phyloP scores from a whole-genome alignment of 75 land plant genomes.

The Isoetes taiwanensis region DNA sequence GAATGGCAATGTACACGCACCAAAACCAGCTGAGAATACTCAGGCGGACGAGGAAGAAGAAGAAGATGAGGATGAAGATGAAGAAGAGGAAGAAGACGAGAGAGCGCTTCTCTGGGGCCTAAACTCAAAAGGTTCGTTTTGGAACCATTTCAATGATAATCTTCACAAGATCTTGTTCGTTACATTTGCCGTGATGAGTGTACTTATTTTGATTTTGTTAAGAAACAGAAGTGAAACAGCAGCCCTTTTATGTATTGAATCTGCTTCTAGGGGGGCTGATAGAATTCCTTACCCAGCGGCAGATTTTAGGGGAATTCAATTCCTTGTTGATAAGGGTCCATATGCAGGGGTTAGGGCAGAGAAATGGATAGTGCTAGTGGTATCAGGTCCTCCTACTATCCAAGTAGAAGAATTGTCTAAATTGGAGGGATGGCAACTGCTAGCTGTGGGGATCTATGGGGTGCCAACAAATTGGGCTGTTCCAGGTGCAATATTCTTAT shows the following conservation, averaged over 20 bases:
- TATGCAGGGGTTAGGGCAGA: constrained; percentile 43
- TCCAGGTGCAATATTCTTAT: constrained; percentile 50
- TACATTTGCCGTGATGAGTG: constrained; percentile 40
- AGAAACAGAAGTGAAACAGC: constrained; percentile 46
- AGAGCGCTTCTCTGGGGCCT: too few relatives aligned
- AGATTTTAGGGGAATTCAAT: constrained; percentile 11
- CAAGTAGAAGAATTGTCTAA: constrained; percentile 37
- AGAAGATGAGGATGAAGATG: too few relatives aligned
- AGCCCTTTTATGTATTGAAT: constrained; percentile 55
- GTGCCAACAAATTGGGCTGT: constrained; percentile 56
- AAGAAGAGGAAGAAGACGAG: too few relatives aligned
- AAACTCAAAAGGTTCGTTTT: not conserved
- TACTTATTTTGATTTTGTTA: constrained; percentile 45
- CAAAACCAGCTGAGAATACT: too few relatives aligned
- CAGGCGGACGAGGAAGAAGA: too few relatives aligned
- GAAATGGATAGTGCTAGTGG: constrained; percentile 78
- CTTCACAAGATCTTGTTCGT: constrained; percentile 45
- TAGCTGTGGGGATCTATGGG: constrained; percentile 54
- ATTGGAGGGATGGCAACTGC: constrained; percentile 81
- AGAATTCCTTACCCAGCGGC: constrained; percentile 40
- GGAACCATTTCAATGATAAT: constrained; percentile 24
- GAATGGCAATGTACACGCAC: too few relatives aligned
- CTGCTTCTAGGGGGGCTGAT: constrained; percentile 24
- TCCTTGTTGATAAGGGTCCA: constrained; percentile 16
- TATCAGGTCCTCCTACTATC: constrained; percentile 36